phyloP scores from a whole-genome alignment of 106 monocot species.

The Dioscorea alata region DNA sequence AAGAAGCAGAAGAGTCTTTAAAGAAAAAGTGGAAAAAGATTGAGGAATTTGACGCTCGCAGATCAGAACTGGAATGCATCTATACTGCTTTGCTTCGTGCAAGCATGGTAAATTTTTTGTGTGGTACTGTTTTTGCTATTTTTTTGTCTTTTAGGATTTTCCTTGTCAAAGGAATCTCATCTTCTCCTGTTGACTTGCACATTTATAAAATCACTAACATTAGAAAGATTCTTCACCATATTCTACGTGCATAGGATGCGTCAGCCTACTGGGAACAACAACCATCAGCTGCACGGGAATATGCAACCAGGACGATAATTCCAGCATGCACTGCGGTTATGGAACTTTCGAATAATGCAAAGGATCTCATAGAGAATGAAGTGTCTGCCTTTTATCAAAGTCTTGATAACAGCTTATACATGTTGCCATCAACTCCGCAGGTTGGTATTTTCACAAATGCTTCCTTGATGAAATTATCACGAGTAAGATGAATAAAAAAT shows the following conservation, averaged over 20 bases:
- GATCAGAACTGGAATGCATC: slow-evolving; percentile 85
- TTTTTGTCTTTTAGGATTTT: neutral
- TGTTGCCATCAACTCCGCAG: slow-evolving; percentile 88
- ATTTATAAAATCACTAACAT: no score
- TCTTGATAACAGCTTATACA: slow-evolving; percentile 67
- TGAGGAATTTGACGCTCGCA: slow-evolving; percentile 94
- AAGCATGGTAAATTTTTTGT: slow-evolving; percentile 44
- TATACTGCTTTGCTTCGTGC: slow-evolving; percentile 70
- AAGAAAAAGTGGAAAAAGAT: slow-evolving; percentile 98
- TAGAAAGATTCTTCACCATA: neutral
- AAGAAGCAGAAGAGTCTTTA: slow-evolving; percentile 91
- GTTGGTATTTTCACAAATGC: slow-evolving; percentile 20
- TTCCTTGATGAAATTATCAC: neutral
- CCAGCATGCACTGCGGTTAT: slow-evolving; percentile 76
- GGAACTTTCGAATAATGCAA: slow-evolving; percentile 50
- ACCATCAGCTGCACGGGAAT: slow-evolving; percentile 67
- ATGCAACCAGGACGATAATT: slow-evolving; percentile 75
- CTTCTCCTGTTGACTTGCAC: no score
- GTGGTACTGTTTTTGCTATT: neutral
- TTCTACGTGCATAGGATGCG: slow-evolving; percentile 43
- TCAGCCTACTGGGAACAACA: slow-evolving; percentile 89
- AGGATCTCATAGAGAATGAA: slow-evolving; percentile 90
- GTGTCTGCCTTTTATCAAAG: slow-evolving; percentile 66
- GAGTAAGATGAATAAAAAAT: no score
- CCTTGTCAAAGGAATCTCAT: neutral